Evolutionary conservation across 1,139 yeast species (phyloP).

Genomic region (Nakaseomyces glabratus): DNA sequence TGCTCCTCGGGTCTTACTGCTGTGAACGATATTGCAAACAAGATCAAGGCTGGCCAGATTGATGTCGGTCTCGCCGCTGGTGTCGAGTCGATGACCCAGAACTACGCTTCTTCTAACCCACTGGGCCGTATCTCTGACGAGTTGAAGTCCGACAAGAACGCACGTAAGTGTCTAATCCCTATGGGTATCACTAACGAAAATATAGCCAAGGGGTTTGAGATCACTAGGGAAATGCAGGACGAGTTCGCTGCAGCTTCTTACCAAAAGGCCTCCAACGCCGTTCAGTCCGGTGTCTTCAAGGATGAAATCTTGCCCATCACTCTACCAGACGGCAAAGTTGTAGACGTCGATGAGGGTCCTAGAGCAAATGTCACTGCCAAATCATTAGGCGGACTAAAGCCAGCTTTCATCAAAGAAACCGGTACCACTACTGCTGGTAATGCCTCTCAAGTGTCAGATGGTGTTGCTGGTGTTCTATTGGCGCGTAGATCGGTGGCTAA

Average conservation of each 20-base stretch:
- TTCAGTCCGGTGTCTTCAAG: slow-evolving; percentile 59
- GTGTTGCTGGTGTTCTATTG: slow-evolving; percentile 83
- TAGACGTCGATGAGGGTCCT: slow-evolving; percentile 83
- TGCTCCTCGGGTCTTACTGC: slow-evolving; percentile 94
- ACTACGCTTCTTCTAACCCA: slow-evolving; percentile 66
- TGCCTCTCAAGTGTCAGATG: slow-evolving; percentile 91
- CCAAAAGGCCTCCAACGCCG: slow-evolving; percentile 71
- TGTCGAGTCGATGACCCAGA: slow-evolving; percentile 82
- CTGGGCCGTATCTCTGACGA: slow-evolving; percentile 53
- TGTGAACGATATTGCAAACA: slow-evolving; percentile 79
- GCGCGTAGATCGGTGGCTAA: slow-evolving; percentile 87
- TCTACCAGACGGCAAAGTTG: slow-evolving; percentile 34
- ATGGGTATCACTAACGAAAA: slow-evolving; percentile 91
- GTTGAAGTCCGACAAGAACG: slow-evolving; percentile 38
- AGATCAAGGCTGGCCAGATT: slow-evolving; percentile 79
- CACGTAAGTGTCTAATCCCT: slow-evolving; percentile 63
- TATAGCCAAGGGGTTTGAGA: slow-evolving; percentile 51
- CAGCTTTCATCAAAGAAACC: slow-evolving; percentile 72
- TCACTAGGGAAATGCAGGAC: slow-evolving; percentile 72
- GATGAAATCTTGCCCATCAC: slow-evolving; percentile 76
- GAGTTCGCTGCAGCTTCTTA: slow-evolving; percentile 82
- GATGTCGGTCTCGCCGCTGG: slow-evolving; percentile 88
- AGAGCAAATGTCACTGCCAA: slow-evolving; percentile 77
- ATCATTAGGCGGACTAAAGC: slow-evolving; percentile 62
- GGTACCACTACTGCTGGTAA: slow-evolving; percentile 94